A percentile compares a stretch with the other conserved stretches of the same genome.
phyloP scores from a whole-genome alignment of 1,284 basidiomycete genomes.

The Puccinia triticina region DNA sequence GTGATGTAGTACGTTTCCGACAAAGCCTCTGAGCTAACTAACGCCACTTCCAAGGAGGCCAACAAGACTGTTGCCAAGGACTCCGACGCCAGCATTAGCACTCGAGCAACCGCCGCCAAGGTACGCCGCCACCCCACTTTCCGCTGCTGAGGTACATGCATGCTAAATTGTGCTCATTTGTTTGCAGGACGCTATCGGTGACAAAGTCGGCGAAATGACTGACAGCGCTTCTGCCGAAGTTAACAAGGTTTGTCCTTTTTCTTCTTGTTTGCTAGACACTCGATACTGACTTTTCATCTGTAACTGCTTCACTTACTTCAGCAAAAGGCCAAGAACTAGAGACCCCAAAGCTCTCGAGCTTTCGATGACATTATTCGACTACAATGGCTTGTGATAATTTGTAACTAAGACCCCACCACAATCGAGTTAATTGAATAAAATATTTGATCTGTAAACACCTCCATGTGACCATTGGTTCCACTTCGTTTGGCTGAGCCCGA shows the following conservation, averaged over 20 bases:
- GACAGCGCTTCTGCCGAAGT: constrained; percentile 40
- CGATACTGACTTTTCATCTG: background rate
- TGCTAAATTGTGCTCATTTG: background rate
- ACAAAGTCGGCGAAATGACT: constrained; percentile 53
- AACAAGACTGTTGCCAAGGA: constrained; percentile 57
- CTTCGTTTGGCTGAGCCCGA: too few species aligned
- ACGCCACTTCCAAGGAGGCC: constrained; percentile 55
- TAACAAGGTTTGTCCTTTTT: constrained; percentile 29
- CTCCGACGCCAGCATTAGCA: constrained; percentile 53
- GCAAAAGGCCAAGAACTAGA: constrained; percentile 29
- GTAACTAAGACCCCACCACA: background rate
- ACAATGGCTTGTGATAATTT: background rate
- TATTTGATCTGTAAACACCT: too few species aligned
- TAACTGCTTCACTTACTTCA: background rate
- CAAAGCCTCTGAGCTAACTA: constrained; percentile 51
- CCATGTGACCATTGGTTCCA: too few species aligned
- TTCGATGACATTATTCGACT: background rate
- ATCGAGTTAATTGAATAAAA: too few species aligned
- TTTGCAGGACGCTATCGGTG: constrained; percentile 51
- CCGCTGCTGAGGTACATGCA: background rate
- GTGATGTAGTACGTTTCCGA: constrained; percentile 54
- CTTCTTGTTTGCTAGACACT: background rate
- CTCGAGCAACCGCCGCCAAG: constrained; percentile 53
- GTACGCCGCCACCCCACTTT: constrained; percentile 22
- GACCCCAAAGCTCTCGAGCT: background rate